Evolutionary conservation across 73 alveolate genomes (phyloP), one percentile per base, ranked within the genome.

Genomic region (Diophrys sp.): DNA sequence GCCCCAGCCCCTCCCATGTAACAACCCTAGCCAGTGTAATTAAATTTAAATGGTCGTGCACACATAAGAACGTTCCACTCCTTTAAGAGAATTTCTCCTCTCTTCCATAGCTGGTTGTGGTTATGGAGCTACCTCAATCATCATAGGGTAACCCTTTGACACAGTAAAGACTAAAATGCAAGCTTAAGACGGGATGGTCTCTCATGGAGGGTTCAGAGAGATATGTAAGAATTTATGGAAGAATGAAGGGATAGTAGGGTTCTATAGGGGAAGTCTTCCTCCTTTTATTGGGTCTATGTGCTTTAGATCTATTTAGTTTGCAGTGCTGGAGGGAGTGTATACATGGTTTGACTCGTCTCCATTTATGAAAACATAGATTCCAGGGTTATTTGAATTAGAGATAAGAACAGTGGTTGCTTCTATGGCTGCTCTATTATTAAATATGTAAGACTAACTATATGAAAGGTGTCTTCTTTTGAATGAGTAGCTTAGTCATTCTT

Each of bases 61-160:
- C 55, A 23, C 85, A 82, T 70, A 69, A 82, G 67, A 54, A 84
- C 28, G 68, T 56, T 11, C 75, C 54, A 25, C 73, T 81, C 83
- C 54, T 44, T 44, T 44, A 84, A 73, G 70, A 66, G 90, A 82
- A 56, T 80, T 62, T 26, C 1, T 70, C 31, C 31, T 77, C 8
- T 30, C 83, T 14, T 29, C 77, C 33, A 27, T 68, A 23, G 75
- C 94, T 2, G 96, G 96, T 74, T 54, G 80, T 82, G 86, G 81
- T 54, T 90, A 79, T 56, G 96, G 96, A 0, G 93, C 92, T 2
- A 86, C 96, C 54, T 79, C 73, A 54, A 81, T 92, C 14, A 24
- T 90, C 54, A 93, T 90, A 55, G 96, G 96, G 23, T 94, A 90
- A 71, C 96, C 96, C 31, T 81, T 90, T 74, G 96, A 90, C 79